These are phyloP conservation scores for Trichoderma endophyticum DNA, from an alignment of 2,329 filamentous ascomycete genomes.

Conservation along the genomic window DNA sequence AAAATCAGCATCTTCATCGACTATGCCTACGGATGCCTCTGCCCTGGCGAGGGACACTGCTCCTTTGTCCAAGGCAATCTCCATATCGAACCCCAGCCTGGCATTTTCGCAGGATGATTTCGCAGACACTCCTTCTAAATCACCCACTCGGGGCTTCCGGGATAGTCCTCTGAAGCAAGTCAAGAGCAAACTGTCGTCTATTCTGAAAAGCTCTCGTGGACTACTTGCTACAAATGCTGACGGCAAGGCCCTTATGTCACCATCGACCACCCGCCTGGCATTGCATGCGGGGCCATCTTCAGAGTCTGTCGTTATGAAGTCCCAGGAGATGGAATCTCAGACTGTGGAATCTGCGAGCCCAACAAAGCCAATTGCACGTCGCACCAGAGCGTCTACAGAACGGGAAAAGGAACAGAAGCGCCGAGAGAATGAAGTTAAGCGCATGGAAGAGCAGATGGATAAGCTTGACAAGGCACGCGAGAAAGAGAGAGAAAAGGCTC, in stretches of 20 bases:
- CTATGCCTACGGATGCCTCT: conserved; percentile 37
- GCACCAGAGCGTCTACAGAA: conserved; percentile 58
- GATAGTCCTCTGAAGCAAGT: conserved; percentile 88
- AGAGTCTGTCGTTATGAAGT: conserved; percentile 41
- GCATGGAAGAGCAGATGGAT: conserved; percentile 56
- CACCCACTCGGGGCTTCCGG: conserved; percentile 52
- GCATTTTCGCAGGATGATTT: conserved; percentile 45
- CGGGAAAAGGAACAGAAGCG: conserved; percentile 64
- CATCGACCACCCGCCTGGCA: conserved; percentile 47
- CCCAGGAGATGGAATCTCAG: conserved; percentile 25
- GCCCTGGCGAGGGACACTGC: conserved; percentile 24
- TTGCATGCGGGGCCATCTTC: conserved; percentile 45
- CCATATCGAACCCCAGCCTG: conserved; percentile 55
- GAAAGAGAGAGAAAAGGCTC: conserved; percentile 67
- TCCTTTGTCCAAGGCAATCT: conserved; percentile 56
- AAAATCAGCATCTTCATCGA: conserved; percentile 63
- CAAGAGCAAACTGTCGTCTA: conserved; percentile 88
- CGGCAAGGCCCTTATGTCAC: conserved; percentile 56
- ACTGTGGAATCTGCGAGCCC: conserved; percentile 38
- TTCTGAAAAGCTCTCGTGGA: conserved; percentile 81
- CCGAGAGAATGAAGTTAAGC: conserved; percentile 62
- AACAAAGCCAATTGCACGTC: conserved; percentile 41
- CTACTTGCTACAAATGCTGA: conserved; percentile 77
- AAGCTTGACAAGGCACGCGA: conserved; percentile 66
- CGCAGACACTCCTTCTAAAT: conserved; percentile 52